These are phyloP conservation scores for Diplodia seriata DNA, from an alignment of 2,329 filamentous ascomycete species.

Conservation along the genomic window DNA sequence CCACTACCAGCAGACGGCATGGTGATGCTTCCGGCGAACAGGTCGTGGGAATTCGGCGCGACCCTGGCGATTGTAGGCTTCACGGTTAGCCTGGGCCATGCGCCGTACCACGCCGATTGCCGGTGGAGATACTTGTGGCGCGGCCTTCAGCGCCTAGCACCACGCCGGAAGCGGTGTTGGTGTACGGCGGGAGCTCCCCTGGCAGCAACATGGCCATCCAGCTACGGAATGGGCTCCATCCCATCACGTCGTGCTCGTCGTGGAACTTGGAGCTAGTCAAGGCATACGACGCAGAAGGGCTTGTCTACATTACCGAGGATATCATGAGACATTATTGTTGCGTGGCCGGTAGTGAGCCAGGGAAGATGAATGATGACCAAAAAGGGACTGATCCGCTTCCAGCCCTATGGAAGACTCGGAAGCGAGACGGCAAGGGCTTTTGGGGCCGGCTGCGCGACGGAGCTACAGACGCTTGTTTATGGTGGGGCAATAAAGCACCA, in stretches of 20 bases:
- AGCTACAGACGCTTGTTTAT: background rate
- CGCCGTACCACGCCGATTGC: no score
- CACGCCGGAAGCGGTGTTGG: slow-evolving; percentile 43
- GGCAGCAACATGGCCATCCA: slow-evolving; percentile 56
- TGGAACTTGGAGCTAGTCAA: slow-evolving; percentile 38
- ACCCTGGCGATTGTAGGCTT: slow-evolving; percentile 2
- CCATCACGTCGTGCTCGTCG: slow-evolving; percentile 57
- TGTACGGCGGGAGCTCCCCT: slow-evolving; percentile 56
- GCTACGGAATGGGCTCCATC: slow-evolving; percentile 47
- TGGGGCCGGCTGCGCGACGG: background rate
- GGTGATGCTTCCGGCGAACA: background rate
- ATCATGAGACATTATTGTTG: no score
- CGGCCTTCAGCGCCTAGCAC: no score
- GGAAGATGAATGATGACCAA: no score
- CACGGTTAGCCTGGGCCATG: background rate
- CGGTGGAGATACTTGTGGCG: no score
- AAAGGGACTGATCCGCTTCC: no score
- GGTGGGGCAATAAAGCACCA: background rate
- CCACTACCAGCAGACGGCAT: background rate
- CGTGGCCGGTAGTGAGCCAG: no score
- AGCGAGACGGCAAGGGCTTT: background rate
- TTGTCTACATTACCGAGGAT: no score
- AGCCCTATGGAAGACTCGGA: background rate
- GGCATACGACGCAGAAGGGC: background rate
- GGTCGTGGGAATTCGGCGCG: slow-evolving; percentile 22